Conservation (phyloP, 2,329 filamentous ascomycete genomes). For the Mycosphaerelloides madeirae region DNA sequence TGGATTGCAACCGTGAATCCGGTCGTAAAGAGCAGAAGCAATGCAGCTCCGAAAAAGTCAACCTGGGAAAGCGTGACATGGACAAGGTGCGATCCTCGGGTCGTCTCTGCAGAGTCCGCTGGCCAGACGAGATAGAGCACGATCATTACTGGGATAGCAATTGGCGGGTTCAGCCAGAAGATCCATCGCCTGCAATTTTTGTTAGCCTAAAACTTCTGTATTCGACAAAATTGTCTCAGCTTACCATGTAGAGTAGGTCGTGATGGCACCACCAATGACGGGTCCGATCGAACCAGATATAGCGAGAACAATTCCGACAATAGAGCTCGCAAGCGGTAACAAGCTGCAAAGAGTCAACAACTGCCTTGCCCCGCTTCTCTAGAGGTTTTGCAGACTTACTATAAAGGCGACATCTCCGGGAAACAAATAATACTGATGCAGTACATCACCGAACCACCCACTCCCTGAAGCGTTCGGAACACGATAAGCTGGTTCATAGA, state of each 20-base stretch:
- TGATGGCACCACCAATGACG: slow-evolving; percentile 12
- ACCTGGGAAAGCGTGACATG: neutral
- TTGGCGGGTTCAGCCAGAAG: slow-evolving; percentile 50
- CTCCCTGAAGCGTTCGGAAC: slow-evolving; percentile 56
- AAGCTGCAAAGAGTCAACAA: too few species aligned
- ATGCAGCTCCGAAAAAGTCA: slow-evolving; percentile 1
- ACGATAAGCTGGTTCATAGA: slow-evolving; percentile 53
- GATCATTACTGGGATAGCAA: slow-evolving; percentile 45
- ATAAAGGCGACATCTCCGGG: slow-evolving; percentile 20
- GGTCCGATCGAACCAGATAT: slow-evolving; percentile 15
- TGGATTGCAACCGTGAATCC: slow-evolving; percentile 1
- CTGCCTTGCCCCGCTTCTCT: too few species aligned
- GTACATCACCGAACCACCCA: slow-evolving; percentile 59
- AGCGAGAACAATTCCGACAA: slow-evolving; percentile 40
- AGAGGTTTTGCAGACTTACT: too few species aligned
- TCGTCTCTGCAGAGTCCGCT: too few species aligned
- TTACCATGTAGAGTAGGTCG: slow-evolving; percentile 1
- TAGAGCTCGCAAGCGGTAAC: too few species aligned
- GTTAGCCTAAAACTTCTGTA: too few species aligned
- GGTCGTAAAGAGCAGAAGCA: slow-evolving; percentile 1
- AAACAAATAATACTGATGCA: slow-evolving; percentile 2
- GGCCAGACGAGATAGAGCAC: slow-evolving; percentile 53
- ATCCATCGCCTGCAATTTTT: neutral
- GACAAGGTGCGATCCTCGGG: neutral
- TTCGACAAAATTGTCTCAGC: too few species aligned